These are phyloP conservation scores for Rhododendron molle DNA, from an alignment of 148 eudicot genomes.

Conservation along the genomic window DNA sequence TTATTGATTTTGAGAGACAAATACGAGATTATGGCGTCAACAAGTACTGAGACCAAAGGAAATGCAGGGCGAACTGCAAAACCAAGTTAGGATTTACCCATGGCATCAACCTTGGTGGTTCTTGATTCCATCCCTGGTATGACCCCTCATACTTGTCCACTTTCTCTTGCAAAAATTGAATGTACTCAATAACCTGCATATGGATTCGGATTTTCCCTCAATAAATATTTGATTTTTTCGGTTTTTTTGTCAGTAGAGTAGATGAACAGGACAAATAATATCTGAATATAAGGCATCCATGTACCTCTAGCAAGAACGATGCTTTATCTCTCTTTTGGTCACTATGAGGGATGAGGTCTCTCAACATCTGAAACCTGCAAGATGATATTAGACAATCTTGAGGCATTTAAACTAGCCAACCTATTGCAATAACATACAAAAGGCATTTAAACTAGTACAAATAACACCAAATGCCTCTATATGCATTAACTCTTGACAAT, in stretches of 20 bases:
- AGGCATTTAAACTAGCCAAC: neutral
- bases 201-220: neutral
- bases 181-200: constrained; percentile 83
- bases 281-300: neutral
- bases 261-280: neutral
- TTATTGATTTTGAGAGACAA: neutral
- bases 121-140: constrained; percentile 69
- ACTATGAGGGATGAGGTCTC: constrained; percentile 78
- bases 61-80: neutral
- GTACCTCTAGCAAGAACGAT: constrained; percentile 83
- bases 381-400: neutral
- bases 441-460: neutral
- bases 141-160: constrained; percentile 74
- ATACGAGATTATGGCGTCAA: neutral
- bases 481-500: neutral
- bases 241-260: neutral
- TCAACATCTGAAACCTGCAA: constrained; percentile 85
- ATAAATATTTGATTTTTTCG: neutral
- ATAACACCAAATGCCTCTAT: neutral
- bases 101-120: constrained; percentile 51
- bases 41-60: neutral
- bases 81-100: constrained; percentile 42
- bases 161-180: constrained; percentile 81
- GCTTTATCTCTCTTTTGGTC: constrained; percentile 98
- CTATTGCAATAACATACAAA: neutral